A percentile compares a stretch with the other conserved stretches of the same genome.
phyloP scores from a whole-genome alignment of 2,329 filamentous ascomycete species.

The Epichloe coenophiala region DNA sequence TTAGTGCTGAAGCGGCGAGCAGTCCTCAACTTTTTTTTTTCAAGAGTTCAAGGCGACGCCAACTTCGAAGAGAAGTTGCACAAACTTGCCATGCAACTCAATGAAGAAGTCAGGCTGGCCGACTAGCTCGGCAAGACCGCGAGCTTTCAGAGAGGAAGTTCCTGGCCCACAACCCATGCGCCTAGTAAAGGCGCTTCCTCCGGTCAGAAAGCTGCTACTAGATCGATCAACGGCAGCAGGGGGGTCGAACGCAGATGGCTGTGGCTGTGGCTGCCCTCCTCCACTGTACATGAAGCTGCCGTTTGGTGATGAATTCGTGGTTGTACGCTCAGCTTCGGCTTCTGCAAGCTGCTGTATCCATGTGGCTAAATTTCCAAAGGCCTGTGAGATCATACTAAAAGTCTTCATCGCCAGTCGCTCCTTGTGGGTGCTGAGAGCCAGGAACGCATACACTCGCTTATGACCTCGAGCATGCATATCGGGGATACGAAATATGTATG shows the following conservation, averaged over 20 bases:
- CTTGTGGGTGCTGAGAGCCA: constrained; percentile 51
- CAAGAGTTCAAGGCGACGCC: constrained; percentile 39
- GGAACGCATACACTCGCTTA: constrained; percentile 54
- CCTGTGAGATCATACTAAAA: constrained; percentile 46
- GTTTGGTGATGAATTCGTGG: constrained; percentile 29
- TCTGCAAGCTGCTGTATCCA: constrained; percentile 56
- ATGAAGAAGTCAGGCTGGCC: constrained; percentile 57
- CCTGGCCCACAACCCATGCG: constrained; percentile 44
- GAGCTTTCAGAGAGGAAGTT: constrained; percentile 41
- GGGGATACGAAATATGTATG: constrained; percentile 56
- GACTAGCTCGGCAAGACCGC: constrained; percentile 51
- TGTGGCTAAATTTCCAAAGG: constrained; percentile 48
- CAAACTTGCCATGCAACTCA: constrained; percentile 50
- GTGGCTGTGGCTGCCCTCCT: constrained; percentile 17
- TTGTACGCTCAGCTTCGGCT: constrained; percentile 43
- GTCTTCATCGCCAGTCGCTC: constrained; percentile 53
- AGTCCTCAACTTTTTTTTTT: not conserved
- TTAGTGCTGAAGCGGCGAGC: no score
- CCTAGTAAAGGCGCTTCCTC: constrained; percentile 42
- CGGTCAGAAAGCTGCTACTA: constrained; percentile 42
- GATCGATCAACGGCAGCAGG: constrained; percentile 23
- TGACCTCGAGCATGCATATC: constrained; percentile 54
- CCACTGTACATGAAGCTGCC: constrained; percentile 26
- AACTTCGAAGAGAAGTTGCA: constrained; percentile 46
- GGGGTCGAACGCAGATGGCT: constrained; percentile 15